phyloP scores from a whole-genome alignment of 495 filamentous ascomycete genomes.

The Lindgomyces ingoldianus region DNA sequence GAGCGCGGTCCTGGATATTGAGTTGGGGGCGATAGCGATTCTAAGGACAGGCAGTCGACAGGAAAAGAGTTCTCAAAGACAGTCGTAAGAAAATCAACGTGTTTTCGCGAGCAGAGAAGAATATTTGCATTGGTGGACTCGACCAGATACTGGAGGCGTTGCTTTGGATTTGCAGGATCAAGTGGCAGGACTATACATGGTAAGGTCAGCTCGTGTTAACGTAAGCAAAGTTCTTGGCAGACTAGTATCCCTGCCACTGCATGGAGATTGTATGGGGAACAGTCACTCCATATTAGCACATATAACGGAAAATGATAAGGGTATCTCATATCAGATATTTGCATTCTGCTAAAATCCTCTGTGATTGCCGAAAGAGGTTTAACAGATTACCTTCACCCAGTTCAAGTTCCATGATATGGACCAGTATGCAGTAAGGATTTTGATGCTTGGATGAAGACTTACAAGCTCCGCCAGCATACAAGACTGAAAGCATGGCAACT shows the following conservation, averaged over 20 bases:
- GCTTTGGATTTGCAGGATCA: slow-evolving; percentile 58
- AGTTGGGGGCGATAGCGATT: neutral
- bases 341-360: too few species aligned
- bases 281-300: too few species aligned
- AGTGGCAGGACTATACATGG: slow-evolving; percentile 52
- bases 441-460: neutral
- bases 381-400: too few species aligned
- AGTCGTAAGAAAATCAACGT: neutral
- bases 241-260: too few species aligned
- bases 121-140: slow-evolving; percentile 52
- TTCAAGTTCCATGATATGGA: too few species aligned
- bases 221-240: too few species aligned
- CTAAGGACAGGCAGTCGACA: slow-evolving; percentile 16
- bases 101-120: slow-evolving; percentile 54
- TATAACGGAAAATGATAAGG: too few species aligned
- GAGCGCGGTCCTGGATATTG: neutral
- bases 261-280: too few species aligned
- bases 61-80: slow-evolving; percentile 11
- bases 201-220: neutral
- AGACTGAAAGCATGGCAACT: slow-evolving; percentile 46
- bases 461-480: slow-evolving; percentile 46
- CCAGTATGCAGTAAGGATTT: neutral
- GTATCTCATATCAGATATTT: too few species aligned
- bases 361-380: too few species aligned
- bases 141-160: slow-evolving; percentile 57